Conservation (phyloP, 2,329 filamentous ascomycete genomes). For the Chrysoporthe cubensis region DNA sequence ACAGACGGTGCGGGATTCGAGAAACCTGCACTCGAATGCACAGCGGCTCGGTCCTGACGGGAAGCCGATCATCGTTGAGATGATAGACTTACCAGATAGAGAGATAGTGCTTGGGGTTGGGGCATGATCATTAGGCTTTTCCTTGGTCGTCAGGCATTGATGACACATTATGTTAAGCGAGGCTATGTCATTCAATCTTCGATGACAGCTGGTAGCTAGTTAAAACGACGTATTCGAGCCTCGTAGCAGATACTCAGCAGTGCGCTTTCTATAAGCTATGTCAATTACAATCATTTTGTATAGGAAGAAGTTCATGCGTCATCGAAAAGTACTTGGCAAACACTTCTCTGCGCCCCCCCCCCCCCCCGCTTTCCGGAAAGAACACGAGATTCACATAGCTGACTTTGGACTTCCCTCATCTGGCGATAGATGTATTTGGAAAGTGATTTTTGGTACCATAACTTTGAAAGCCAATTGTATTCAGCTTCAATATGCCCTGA, state of each 20-base stretch:
- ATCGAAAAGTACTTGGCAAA: no score
- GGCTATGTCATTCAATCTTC: background rate
- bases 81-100: background rate
- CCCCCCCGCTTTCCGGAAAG: no score
- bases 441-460: no score
- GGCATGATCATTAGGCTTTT: background rate
- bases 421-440: no score
- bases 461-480: no score
- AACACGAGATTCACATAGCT: no score
- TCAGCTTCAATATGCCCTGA: no score
- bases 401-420: no score
- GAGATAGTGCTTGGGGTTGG: background rate
- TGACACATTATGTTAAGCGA: background rate
- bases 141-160: background rate
- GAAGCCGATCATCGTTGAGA: background rate
- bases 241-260: background rate
- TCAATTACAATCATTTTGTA: no score
- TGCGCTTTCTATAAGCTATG: background rate
- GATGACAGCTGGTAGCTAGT: background rate
- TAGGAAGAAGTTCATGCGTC: no score
- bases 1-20: background rate
- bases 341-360: no score
- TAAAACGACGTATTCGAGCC: background rate
- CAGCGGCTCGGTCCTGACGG: constrained; percentile 7
- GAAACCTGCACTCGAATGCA: constrained; percentile 1